Base-by-base conservation (phyloP, 352 stramenopile species). In the Aphanomyces stellatus region DNA sequence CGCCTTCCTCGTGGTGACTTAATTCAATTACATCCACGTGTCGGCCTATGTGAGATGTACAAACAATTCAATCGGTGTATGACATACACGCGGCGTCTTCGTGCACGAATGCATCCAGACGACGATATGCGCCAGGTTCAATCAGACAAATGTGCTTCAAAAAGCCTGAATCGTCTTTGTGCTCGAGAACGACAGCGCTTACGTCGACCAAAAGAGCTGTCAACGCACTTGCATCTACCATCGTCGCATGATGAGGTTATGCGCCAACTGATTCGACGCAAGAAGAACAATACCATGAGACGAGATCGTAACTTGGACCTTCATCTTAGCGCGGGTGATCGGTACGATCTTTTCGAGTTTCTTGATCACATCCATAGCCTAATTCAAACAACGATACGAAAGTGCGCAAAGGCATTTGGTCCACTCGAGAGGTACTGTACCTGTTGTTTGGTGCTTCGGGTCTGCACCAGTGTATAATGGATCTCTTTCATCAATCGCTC, bases 311-410 rank as follows among this genome's bases (percentile, higher is more conserved):
- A 96, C 79, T 65, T 88, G 80, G 43, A 98, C 83, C 74, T 96
- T 90, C 97, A 99, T 99, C 72, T 98, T 98, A 19, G 96, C 96
- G 46, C 97, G 82, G 51, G 95, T 87, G 67, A 99, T 96, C 15
- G 94, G 90, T 69, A 99, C 93, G 46, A 96, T 80, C 31, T 82
- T 72, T 62, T 88, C 85, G 25, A 99, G 80, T 60, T 91, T 86
- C 72, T 96, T 96, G 65, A 99, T 98, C 46, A 98, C 88, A 74
- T 99, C 96, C 35, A 99, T 78, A 63, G 92, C 93, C 77, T 98
- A 72, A 2, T 46, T 11, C n/a, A 33, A 49, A 22, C 15, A 56
- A 31, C 17, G 27, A 56, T 31, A 10, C 1, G 27, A 27, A 56
- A 19, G 22, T 13, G 15, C 24, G 27, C 24, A 27, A 31, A 17